These are phyloP conservation scores for Pleurotus ostreatus DNA, from an alignment of 768 basidiomycete genomes.

Conservation along the genomic window DNA sequence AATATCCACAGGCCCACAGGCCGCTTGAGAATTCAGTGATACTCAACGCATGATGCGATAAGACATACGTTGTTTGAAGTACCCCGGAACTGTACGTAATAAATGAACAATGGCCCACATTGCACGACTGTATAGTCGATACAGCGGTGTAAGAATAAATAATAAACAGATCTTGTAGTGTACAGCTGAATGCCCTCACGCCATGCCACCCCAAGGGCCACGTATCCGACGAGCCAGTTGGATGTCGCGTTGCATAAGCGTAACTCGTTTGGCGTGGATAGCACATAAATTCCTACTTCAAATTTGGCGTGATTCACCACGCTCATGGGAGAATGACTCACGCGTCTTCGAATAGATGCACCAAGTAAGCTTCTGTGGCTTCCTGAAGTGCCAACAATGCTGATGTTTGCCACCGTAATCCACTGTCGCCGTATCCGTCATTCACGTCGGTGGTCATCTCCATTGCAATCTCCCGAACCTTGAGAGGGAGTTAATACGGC, in stretches of 20 bases:
- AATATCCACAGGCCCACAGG: too few species aligned
- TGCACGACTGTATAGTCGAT: too few species aligned
- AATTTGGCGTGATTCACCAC: slow-evolving; percentile 4
- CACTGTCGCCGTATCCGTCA: slow-evolving; percentile 49
- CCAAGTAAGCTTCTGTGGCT: slow-evolving; percentile 91
- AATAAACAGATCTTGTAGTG: too few species aligned
- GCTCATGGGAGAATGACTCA: slow-evolving; percentile 42
- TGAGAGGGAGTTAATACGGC: slow-evolving; percentile 1
- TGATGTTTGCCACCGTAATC: slow-evolving; percentile 91
- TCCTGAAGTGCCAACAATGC: slow-evolving; percentile 94
- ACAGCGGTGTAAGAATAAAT: neutral
- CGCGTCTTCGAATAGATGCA: slow-evolving; percentile 98
- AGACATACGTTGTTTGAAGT: too few species aligned
- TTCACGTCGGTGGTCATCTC: slow-evolving; percentile 84
- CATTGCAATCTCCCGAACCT: slow-evolving; percentile 94
- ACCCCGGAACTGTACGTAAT: too few species aligned
- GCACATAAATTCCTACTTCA: slow-evolving; percentile 83
- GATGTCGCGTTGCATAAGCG: slow-evolving; percentile 96
- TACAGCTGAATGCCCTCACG: slow-evolving; percentile 24
- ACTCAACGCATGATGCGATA: too few species aligned
- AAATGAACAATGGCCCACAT: too few species aligned
- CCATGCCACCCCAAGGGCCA: slow-evolving; percentile 80
- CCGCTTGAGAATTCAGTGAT: too few species aligned
- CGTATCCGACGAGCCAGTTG: slow-evolving; percentile 94
- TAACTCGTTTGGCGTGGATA: slow-evolving; percentile 96